Percentiles rank a stretch among this genome's conserved stretches.
These are phyloP conservation scores for Phialophora tarda DNA, from an alignment of 2,329 filamentous ascomycete genomes.

Conservation along the genomic window DNA sequence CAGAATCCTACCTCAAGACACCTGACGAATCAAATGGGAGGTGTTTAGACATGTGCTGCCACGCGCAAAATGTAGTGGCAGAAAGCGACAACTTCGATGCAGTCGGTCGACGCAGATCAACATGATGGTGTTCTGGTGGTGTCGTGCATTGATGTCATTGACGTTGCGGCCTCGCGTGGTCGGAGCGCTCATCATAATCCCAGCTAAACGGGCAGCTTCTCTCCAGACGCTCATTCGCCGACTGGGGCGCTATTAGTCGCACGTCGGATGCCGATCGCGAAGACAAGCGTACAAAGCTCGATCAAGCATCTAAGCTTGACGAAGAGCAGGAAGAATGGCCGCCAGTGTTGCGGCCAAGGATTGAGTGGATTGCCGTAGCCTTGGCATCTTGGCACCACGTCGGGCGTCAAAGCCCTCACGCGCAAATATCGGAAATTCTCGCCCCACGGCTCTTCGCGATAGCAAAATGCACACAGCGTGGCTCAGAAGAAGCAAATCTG, in stretches of 20 bases:
- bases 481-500: neutral
- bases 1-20: neutral
- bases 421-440: conserved; percentile 2
- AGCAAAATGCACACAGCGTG: neutral
- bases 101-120: neutral
- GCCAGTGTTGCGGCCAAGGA: too few relatives aligned
- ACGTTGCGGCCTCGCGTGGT: neutral
- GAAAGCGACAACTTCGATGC: neutral
- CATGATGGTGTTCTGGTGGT: neutral
- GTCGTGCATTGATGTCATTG: neutral
- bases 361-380: neutral
- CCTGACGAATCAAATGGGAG: neutral
- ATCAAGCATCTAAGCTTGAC: neutral
- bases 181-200: neutral
- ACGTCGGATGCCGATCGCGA: neutral
- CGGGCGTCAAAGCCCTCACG: neutral
- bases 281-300: conserved; percentile 1
- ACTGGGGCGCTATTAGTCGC: neutral
- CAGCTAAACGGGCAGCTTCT: neutral
- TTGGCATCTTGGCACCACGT: neutral
- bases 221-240: neutral
- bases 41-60: neutral
- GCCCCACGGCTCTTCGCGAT: neutral
- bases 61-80: neutral
- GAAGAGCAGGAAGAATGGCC: neutral